Evolutionary conservation across 768 basidiomycete genomes (phyloP).

Genomic region (Solioccasus polychromus): DNA sequence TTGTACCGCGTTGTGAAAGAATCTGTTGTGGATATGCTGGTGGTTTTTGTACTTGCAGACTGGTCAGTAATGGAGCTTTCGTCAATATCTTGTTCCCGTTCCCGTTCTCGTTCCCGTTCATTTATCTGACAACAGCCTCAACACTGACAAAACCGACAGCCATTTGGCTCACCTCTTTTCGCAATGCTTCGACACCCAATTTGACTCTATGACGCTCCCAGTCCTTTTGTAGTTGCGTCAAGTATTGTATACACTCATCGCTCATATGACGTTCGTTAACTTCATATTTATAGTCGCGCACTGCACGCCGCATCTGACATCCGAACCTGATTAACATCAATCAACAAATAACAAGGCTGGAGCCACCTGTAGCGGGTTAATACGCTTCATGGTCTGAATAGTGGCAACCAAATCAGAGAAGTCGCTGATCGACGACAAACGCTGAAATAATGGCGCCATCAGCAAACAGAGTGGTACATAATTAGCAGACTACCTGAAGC

Average conservation of each 20-base stretch:
- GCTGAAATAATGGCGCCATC: constrained; percentile 39
- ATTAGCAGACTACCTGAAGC: constrained; percentile 61
- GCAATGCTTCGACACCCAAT: constrained; percentile 78
- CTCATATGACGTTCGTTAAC: constrained; percentile 90
- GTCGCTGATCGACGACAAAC: constrained; percentile 81
- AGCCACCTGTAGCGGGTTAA: constrained; percentile 88
- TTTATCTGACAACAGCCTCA: constrained; percentile 45
- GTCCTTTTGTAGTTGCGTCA: constrained; percentile 93
- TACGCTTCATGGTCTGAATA: constrained; percentile 78
- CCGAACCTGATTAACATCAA: background rate
- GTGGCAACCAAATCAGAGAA: constrained; percentile 87
- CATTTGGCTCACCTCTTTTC: constrained; percentile 61
- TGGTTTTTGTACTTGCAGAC: constrained; percentile 29
- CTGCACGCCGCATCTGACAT: constrained; percentile 83
- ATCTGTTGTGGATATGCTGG: constrained; percentile 34
- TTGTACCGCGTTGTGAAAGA: constrained; percentile 43
- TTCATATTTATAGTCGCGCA: constrained; percentile 92
- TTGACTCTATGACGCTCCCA: constrained; percentile 94
- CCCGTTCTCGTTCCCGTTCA: constrained; percentile 62
- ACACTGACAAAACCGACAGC: background rate
- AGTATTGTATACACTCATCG: constrained; percentile 92
- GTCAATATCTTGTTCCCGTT: constrained; percentile 35
- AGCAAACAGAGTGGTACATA: constrained; percentile 2
- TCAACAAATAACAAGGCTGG: background rate
- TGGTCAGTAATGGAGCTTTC: constrained; percentile 39